A percentile compares a stretch with the other conserved stretches of the same genome.
These are phyloP conservation scores for Yamagishiella unicocca DNA, from an alignment of 139 green algal genomes.

Conservation along the genomic window DNA sequence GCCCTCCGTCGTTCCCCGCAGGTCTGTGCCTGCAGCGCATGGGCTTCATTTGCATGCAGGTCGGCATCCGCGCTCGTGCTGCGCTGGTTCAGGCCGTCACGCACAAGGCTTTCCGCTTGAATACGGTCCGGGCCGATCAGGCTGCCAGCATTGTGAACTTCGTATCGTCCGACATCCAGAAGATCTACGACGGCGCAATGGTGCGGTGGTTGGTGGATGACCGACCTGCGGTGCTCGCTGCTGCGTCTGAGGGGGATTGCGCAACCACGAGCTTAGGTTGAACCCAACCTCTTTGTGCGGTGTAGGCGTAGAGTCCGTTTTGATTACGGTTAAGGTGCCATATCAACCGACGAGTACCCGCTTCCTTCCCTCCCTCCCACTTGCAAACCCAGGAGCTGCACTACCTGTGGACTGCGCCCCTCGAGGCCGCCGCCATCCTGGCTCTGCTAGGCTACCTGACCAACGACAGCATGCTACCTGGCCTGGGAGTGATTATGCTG, in stretches of 20 bases:
- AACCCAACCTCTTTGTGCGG: too few relatives aligned
- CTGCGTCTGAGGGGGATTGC: too few relatives aligned
- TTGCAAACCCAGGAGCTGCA: constrained; percentile 69
- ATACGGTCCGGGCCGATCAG: constrained; percentile 64
- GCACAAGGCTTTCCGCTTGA: constrained; percentile 72
- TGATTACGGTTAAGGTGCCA: too few relatives aligned
- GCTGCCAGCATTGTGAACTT: constrained; percentile 67
- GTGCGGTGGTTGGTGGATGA: too few relatives aligned
- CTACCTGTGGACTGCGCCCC: constrained; percentile 76
- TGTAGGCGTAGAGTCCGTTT: too few relatives aligned
- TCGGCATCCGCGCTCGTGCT: constrained; percentile 53
- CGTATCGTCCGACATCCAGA: constrained; percentile 66
- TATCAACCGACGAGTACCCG: too few relatives aligned
- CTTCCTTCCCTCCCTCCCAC: not conserved
- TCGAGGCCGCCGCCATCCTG: constrained; percentile 75
- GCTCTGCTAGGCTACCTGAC: constrained; percentile 68
- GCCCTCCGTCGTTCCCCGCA: not conserved
- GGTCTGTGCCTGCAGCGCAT: constrained; percentile 70
- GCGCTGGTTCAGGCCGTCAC: constrained; percentile 68
- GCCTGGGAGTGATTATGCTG: constrained; percentile 43
- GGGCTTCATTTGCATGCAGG: constrained; percentile 68
- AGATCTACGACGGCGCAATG: constrained; percentile 38
- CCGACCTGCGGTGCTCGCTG: too few relatives aligned
- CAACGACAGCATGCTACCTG: constrained; percentile 34
- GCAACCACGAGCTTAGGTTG: too few relatives aligned